Conservation (phyloP, 257 asterid genomes). For the Leptodermis oblonga region DNA sequence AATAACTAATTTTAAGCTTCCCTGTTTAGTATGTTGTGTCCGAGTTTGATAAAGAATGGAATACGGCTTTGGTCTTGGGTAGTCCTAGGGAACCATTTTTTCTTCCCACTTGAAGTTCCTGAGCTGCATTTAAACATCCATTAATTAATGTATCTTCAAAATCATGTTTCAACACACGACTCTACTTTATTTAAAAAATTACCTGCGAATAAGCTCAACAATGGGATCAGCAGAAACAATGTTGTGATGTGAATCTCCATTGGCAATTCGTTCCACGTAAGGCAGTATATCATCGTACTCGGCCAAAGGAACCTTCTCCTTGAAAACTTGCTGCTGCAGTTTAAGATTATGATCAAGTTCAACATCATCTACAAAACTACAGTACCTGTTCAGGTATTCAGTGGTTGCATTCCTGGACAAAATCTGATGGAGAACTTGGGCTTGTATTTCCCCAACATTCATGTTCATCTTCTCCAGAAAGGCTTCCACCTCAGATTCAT, state of each 20-base stretch:
- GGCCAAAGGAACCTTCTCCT: no score
- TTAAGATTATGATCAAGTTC: no score
- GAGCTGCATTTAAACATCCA: no score
- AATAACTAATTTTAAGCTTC: not conserved
- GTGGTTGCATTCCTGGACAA: not conserved
- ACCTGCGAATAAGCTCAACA: not conserved
- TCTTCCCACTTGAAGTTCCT: constrained; percentile 7
- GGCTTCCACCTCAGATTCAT: no score
- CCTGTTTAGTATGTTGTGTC: not conserved
- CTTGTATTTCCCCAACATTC: not conserved
- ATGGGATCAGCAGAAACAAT: no score
- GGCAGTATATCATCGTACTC: no score
- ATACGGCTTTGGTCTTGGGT: not conserved
- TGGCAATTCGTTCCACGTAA: no score
- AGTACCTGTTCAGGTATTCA: not conserved
- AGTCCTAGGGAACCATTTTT: not conserved
- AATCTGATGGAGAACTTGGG: not conserved
- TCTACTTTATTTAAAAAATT: no score
- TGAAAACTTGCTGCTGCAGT: no score
- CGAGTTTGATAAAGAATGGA: not conserved
- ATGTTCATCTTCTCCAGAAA: not conserved
- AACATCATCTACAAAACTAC: not conserved
- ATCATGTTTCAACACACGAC: no score
- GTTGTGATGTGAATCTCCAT: no score
- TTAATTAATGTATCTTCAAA: no score